Evolutionary conservation across 768 basidiomycete species (phyloP).

Genomic region (Calvatia gigantea): DNA sequence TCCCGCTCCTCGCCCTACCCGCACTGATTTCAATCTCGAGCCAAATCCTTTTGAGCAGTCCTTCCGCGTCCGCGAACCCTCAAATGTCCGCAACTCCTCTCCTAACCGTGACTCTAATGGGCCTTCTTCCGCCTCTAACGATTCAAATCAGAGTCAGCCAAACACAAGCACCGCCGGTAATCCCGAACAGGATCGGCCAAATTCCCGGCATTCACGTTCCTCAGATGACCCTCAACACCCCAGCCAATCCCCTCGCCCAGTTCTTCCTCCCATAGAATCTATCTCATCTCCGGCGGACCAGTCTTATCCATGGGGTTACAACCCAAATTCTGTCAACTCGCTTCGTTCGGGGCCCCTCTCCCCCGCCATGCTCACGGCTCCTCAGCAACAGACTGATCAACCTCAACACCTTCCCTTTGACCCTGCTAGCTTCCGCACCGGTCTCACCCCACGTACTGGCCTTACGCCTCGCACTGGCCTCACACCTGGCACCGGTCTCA

Average conservation of each 20-base stretch:
- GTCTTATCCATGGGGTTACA: slow-evolving; percentile 68
- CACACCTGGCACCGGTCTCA: slow-evolving; percentile 72
- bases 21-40: slow-evolving; percentile 72
- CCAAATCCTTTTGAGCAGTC: slow-evolving; percentile 96
- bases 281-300: slow-evolving; percentile 70
- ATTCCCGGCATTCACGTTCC: slow-evolving; percentile 20
- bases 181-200: slow-evolving; percentile 21
- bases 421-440: slow-evolving; percentile 71
- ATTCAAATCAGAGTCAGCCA: slow-evolving; percentile 23
- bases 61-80: slow-evolving; percentile 54
- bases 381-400: slow-evolving; percentile 48
- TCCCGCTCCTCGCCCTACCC: slow-evolving; percentile 37
- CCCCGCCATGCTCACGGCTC: slow-evolving; percentile 94
- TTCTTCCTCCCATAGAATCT: slow-evolving; percentile 78
- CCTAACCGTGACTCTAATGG: slow-evolving; percentile 37
- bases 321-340: slow-evolving; percentile 60
- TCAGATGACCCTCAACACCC: slow-evolving; percentile 28
- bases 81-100: slow-evolving; percentile 46
- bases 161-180: slow-evolving; percentile 16
- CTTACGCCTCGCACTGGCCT: slow-evolving; percentile 84
- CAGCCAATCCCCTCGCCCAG: slow-evolving; percentile 53
- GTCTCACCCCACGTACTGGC: slow-evolving; percentile 83
- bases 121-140: slow-evolving; percentile 29
- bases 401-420: slow-evolving; percentile 55
- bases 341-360: slow-evolving; percentile 92